Evolutionary conservation across 192 early-diverging fungal species (phyloP), one percentile per base, ranked within the genome.

Genomic region (Linnemannia elongata): DNA sequence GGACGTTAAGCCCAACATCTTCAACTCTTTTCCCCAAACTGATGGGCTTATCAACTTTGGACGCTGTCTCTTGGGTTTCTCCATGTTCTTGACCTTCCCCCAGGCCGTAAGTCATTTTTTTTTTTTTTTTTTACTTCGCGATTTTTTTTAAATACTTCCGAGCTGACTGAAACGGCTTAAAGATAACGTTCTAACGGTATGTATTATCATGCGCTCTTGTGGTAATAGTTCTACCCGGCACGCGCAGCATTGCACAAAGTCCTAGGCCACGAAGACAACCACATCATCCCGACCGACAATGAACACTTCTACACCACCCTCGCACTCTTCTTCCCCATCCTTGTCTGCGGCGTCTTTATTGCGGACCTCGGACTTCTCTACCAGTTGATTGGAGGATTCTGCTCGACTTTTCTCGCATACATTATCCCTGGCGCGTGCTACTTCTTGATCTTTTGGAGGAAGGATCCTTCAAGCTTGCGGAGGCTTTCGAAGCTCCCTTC

Each of bases 11-110:
- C 90, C 93, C 54, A 95, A 95, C 68, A 77, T 95, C 80, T 93
- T 95, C 75, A 93, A 93, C 75, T 94, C 92, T 80, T 95, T 95
- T 87, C 88, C 88, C 3, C 33, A 63, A 10, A 92, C 93, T 33
- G 94, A 95, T 68, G 70, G n/a, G 4, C 60, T 90, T 76, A 93
- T 93, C 42, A 95, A 95, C 70, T 60, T 92, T 44, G 93, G 93
- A 0, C 92, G 94, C 3, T 87, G 88, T 13, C 79, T 93, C 42
- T 81, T 95, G 41, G 94, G 91, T 4, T 88, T 95, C 38, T 92
- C 91, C 6, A 87, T 95, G 88, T 87, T 92, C 20, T 86, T 94
- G 68, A 95, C 94, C 5, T 79, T 91, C n/a, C 91, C 91, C 47
- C 89, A 88, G 81, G 90, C 87, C 7, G 82, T 84, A 75, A 54